These are phyloP conservation scores for Saccharomycopsis sp. DNA, from an alignment of 805 yeast genomes.

Conservation along the genomic window DNA sequence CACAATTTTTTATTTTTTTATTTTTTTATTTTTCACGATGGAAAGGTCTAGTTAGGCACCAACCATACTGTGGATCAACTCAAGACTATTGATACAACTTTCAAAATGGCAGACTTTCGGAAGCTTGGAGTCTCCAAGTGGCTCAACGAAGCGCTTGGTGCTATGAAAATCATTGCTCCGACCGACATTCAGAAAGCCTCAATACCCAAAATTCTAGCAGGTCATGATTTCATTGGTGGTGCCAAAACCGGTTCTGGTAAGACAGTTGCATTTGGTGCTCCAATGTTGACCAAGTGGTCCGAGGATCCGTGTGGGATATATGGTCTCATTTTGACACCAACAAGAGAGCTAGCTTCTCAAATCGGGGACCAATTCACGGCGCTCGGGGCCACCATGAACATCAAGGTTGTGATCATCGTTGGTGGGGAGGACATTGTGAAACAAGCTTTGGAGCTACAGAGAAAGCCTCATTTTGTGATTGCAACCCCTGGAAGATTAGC, in stretches of 20 bases:
- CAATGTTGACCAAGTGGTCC: conserved; percentile 91
- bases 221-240: conserved; percentile 93
- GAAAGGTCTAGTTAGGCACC: no score
- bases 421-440: conserved; percentile 95
- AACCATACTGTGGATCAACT: no score
- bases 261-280: conserved; percentile 96
- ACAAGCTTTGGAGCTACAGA: conserved; percentile 74
- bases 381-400: conserved; percentile 80
- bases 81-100: not conserved
- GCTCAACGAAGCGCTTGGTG: conserved; percentile 69
- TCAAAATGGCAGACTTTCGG: conserved; percentile 33
- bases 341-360: conserved; percentile 89
- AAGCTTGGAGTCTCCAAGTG: conserved; percentile 75
- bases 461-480: conserved; percentile 84
- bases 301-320: conserved; percentile 89
- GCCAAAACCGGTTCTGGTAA: conserved; percentile 98
- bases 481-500: conserved; percentile 98
- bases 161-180: conserved; percentile 79
- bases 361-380: conserved; percentile 96
- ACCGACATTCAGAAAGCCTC: conserved; percentile 83
- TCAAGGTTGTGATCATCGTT: conserved; percentile 72
- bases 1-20: no score
- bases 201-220: conserved; percentile 76
- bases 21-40: no score
- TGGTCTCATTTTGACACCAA: conserved; percentile 85